Conservation (phyloP, 176 grass and related monocot species). For the Microstegium vimineum region DNA sequence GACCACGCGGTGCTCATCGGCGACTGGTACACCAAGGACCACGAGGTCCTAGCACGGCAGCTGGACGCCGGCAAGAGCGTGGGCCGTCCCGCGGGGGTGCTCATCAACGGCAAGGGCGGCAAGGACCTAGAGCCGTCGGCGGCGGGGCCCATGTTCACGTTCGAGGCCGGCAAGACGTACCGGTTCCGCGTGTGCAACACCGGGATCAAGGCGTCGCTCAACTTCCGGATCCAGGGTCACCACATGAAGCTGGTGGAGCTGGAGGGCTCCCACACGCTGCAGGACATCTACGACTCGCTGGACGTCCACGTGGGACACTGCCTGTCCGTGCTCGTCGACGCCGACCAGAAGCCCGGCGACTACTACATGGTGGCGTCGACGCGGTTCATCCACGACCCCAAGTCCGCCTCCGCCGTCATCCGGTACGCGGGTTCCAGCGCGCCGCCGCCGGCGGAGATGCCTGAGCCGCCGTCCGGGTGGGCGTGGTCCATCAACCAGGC, state of each 20-base stretch:
- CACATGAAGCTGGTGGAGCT: conserved; percentile 63
- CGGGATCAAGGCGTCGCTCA: conserved; percentile 64
- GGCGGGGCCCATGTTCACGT: conserved; percentile 35
- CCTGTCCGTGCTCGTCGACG: conserved; percentile 57
- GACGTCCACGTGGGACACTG: conserved; percentile 71
- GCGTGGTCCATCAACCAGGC: conserved; percentile 92
- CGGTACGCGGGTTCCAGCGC: conserved; percentile 52
- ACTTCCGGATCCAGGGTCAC: conserved; percentile 83
- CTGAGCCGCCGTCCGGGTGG: conserved; percentile 51
- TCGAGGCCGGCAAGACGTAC: conserved; percentile 63
- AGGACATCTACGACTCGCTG: conserved; percentile 50
- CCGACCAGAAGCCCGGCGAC: conserved; percentile 59
- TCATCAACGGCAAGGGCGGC: conserved; percentile 59
- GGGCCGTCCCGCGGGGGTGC: conserved; percentile 38
- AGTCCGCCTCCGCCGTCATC: conserved; percentile 26
- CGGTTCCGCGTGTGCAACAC: conserved; percentile 64
- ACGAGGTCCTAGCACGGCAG: conserved; percentile 28
- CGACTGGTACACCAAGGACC: conserved; percentile 80
- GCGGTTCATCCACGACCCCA: conserved; percentile 39
- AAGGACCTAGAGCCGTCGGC: not conserved
- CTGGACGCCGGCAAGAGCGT: conserved; percentile 46
- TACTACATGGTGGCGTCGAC: conserved; percentile 69
- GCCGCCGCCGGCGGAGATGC: conserved; percentile 30
- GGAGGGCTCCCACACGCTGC: conserved; percentile 63
- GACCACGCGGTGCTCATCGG: conserved; percentile 57